Percentiles rank a stretch among this genome's conserved stretches.
Evolutionary conservation across 768 basidiomycete species (phyloP).

Genomic region (Candolleomyces eurysporus): DNA sequence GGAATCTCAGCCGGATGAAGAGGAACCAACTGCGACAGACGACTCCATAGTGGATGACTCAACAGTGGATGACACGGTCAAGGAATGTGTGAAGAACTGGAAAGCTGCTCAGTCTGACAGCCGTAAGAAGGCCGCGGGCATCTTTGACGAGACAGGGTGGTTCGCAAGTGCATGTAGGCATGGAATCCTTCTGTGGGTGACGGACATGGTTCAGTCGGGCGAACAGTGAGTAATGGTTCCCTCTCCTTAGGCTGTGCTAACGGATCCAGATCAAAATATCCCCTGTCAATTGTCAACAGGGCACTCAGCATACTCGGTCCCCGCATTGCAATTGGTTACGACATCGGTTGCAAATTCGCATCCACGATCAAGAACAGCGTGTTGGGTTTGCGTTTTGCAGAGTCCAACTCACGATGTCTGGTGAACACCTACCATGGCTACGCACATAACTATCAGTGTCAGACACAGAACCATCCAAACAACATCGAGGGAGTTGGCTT

Average conservation of each 20-base stretch:
- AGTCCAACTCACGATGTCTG: no score
- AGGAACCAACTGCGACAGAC: no score
- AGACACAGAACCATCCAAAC: conserved; percentile 18
- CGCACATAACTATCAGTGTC: conserved; percentile 27
- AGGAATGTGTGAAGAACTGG: no score
- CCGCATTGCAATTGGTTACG: conserved; percentile 21
- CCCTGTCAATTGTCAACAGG: conserved; percentile 19
- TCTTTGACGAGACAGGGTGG: no score
- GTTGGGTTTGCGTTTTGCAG: conserved; percentile 13
- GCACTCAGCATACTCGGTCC: conserved; percentile 19
- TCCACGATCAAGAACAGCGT: conserved; percentile 19
- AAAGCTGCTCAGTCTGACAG: no score
- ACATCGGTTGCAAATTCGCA: conserved; percentile 27
- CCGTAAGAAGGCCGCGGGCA: no score
- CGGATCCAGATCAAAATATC: conserved; percentile 23
- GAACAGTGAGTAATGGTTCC: conserved; percentile 1
- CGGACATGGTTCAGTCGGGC: conserved; percentile 19
- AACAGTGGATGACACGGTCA: background rate
- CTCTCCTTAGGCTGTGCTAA: background rate
- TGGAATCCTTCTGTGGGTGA: conserved; percentile 21
- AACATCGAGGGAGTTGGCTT: conserved; percentile 15
- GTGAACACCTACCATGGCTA: conserved; percentile 26
- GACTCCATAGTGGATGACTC: background rate
- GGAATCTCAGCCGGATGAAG: no score
- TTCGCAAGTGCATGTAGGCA: conserved; percentile 26